A percentile compares a stretch with the other conserved stretches of the same genome.
Conservation (phyloP, 768 basidiomycete genomes). For the Collybiopsis luxurians region DNA sequence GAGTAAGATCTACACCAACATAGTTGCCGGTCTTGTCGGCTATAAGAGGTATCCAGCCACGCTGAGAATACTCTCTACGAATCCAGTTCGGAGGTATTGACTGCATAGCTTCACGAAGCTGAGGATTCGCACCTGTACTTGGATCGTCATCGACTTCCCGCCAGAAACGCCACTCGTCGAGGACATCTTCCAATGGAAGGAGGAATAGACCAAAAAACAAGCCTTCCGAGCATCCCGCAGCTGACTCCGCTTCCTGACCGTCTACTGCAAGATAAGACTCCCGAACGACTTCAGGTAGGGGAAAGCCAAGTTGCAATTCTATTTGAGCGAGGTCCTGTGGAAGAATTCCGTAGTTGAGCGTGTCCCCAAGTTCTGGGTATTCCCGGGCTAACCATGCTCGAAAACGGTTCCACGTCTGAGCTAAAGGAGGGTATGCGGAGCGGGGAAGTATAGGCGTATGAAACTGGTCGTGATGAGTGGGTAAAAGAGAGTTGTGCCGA, state of each 20-base stretch:
- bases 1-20: conserved; percentile 92
- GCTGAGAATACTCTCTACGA: conserved; percentile 83
- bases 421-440: conserved; percentile 70
- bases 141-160: conserved; percentile 90
- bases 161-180: conserved; percentile 98
- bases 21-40: conserved; percentile 96
- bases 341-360: conserved; percentile 88
- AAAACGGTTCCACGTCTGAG: conserved; percentile 81
- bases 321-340: conserved; percentile 77
- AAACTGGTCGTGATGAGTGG: conserved; percentile 58
- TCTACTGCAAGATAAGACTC: conserved; percentile 88
- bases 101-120: conserved; percentile 74
- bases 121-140: conserved; percentile 73
- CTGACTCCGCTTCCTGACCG: conserved; percentile 90
- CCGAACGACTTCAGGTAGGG: conserved; percentile 82
- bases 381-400: conserved; percentile 78
- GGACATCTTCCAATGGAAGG: conserved; percentile 87
- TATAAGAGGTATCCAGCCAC: conserved; percentile 96
- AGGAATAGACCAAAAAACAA: conserved; percentile 96
- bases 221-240: conserved; percentile 85
- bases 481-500: conserved; percentile 56
- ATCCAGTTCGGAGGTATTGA: conserved; percentile 91
- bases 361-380: conserved; percentile 94
- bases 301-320: conserved; percentile 81
- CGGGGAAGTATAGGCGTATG: conserved; percentile 43